Conservation (phyloP, 192 early-diverging fungal species). For the Chytriomyces confervae region DNA sequence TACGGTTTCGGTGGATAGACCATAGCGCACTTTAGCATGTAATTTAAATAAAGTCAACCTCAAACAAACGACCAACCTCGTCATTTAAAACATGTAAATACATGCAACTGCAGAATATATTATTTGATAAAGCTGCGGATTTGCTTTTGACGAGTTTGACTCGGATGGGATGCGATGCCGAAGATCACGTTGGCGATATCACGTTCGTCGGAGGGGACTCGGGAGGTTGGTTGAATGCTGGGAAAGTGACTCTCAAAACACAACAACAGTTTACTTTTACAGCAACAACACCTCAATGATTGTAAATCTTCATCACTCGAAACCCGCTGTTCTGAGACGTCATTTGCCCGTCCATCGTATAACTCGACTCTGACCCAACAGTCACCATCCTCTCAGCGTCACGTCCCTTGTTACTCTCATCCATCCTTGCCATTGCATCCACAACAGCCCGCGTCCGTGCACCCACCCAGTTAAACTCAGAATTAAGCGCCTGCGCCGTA, state of each 20-base stretch:
- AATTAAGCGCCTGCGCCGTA: conserved; percentile 16
- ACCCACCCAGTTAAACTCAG: conserved; percentile 6
- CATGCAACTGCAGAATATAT: too few species aligned
- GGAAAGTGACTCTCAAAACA: too few species aligned
- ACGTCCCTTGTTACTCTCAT: neutral
- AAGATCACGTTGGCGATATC: too few species aligned
- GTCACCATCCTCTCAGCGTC: neutral
- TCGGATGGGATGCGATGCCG: too few species aligned
- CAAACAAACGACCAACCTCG: too few species aligned
- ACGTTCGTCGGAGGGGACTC: too few species aligned
- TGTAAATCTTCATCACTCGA: neutral
- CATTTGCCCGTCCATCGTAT: neutral
- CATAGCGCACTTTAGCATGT: neutral
- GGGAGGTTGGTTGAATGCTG: too few species aligned
- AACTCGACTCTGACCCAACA: neutral
- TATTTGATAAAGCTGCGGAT: too few species aligned
- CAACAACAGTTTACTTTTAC: too few species aligned
- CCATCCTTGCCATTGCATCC: neutral
- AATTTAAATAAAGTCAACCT: neutral
- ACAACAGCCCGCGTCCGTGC: neutral
- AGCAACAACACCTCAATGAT: neutral
- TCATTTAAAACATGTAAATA: too few species aligned
- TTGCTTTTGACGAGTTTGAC: too few species aligned
- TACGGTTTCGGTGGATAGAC: conserved; percentile 79
- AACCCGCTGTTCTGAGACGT: neutral